Percentiles rank a stretch among this genome's conserved stretches.
Evolutionary conservation across 2,329 filamentous ascomycete species (phyloP).

Genomic region (Dactylellina sp.): DNA sequence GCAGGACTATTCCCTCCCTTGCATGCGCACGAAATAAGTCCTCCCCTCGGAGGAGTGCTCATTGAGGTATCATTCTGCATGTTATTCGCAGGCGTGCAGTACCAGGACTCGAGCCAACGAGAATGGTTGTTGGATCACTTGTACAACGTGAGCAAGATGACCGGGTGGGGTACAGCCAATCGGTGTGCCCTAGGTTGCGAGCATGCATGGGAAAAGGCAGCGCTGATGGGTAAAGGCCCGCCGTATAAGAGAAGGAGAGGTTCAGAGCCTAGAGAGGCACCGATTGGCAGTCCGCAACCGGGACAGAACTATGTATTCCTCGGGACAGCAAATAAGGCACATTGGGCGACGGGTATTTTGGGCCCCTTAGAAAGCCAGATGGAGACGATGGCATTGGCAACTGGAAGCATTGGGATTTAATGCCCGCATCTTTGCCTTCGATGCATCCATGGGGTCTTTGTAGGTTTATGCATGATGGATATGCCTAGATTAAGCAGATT

Average conservation of each 20-base stretch:
- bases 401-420: slow-evolving; percentile 1
- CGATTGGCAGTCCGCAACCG: slow-evolving; percentile 27
- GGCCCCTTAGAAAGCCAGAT: slow-evolving; percentile 43
- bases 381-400: slow-evolving; percentile 40
- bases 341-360: slow-evolving; percentile 44
- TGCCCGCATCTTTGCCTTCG: not conserved
- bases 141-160: slow-evolving; percentile 79
- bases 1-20: slow-evolving; percentile 75
- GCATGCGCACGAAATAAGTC: slow-evolving; percentile 73
- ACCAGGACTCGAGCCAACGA: slow-evolving; percentile 77
- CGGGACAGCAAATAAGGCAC: slow-evolving; percentile 51
- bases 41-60: slow-evolving; percentile 80
- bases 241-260: slow-evolving; percentile 69
- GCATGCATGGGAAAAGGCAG: slow-evolving; percentile 81
- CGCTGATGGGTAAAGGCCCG: slow-evolving; percentile 78
- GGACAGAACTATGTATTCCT: slow-evolving; percentile 45
- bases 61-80: slow-evolving; percentile 84
- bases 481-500: not conserved
- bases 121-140: slow-evolving; percentile 81
- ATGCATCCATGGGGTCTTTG: not conserved
- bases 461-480: not conserved
- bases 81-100: slow-evolving; percentile 89
- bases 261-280: slow-evolving; percentile 50
- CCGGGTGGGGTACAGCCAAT: slow-evolving; percentile 86
- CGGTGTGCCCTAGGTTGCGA: slow-evolving; percentile 88